Percentiles rank a stretch among this genome's conserved stretches.
phyloP scores from a whole-genome alignment of 371 early-diverging fungal species.

The Syncephalastrum contaminatum region DNA sequence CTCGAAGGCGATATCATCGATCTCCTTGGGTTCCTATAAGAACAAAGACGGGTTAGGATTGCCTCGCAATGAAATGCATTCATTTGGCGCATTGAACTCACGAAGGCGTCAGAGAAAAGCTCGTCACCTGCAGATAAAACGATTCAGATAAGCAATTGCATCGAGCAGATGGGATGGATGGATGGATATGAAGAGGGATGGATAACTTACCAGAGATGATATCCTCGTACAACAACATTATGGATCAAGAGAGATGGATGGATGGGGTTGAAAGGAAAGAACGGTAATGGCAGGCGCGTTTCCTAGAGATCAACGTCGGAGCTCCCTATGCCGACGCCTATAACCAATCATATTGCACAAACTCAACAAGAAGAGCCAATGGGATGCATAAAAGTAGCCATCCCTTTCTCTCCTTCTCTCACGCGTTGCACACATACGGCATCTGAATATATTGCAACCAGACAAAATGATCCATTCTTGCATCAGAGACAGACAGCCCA shows the following conservation, averaged over 20 bases:
- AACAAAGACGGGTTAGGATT: background rate
- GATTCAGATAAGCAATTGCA: background rate
- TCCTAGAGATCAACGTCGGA: background rate
- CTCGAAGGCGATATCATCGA: constrained; percentile 74
- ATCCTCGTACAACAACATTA: constrained; percentile 52
- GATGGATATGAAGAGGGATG: background rate
- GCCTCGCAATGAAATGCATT: background rate
- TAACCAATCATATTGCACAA: no score
- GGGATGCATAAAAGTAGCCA: background rate
- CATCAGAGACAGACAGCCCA: no score
- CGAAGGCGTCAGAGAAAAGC: constrained; percentile 89
- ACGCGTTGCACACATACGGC: no score
- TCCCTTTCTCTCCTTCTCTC: no score
- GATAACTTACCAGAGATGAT: constrained; percentile 34
- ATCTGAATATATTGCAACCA: no score
- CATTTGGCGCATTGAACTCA: constrained; percentile 14
- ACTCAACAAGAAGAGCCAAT: background rate
- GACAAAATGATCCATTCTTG: no score
- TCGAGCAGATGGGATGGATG: no score
- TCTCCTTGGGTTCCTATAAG: constrained; percentile 54
- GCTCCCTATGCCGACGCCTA: no score
- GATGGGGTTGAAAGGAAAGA: constrained; percentile 32
- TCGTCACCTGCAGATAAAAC: constrained; percentile 70
- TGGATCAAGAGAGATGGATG: constrained; percentile 25
- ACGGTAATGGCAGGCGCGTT: constrained; percentile 5